Evolutionary conservation across 345 rosid species (phyloP).

Genomic region (Rhizophora mangle): DNA sequence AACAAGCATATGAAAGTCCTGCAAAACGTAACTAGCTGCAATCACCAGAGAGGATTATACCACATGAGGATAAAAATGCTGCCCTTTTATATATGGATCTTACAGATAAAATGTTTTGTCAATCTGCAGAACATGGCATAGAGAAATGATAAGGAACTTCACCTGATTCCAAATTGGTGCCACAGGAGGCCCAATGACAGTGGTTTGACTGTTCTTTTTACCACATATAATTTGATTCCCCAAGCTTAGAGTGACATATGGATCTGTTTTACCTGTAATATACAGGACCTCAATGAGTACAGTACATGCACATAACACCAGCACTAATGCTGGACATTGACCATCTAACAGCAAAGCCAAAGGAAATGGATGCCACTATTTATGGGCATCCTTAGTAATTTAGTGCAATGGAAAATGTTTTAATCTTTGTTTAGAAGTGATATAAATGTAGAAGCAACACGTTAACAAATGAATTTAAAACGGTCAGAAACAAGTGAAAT

Average conservation of each 20-base stretch:
- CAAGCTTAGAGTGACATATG: slow-evolving; percentile 74
- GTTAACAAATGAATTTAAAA: no score
- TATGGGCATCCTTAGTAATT: no score
- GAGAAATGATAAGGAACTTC: slow-evolving; percentile 20
- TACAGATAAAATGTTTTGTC: background rate
- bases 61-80: slow-evolving; percentile 2
- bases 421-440: background rate
- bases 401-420: no score
- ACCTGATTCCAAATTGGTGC: slow-evolving; percentile 99
- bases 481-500: background rate
- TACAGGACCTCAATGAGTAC: slow-evolving; percentile 5
- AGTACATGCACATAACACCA: background rate
- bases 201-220: slow-evolving; percentile 96
- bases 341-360: no score
- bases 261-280: slow-evolving; percentile 87
- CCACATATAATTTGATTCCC: slow-evolving; percentile 89
- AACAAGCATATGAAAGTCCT: slow-evolving; percentile 37
- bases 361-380: no score
- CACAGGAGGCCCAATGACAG: slow-evolving; percentile 91
- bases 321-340: no score
- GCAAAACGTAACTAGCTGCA: slow-evolving; percentile 17
- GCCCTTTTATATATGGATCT: background rate
- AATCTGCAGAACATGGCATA: slow-evolving; percentile 15
- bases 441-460: no score
- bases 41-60: slow-evolving; percentile 7